phyloP scores from a whole-genome alignment of 2,329 filamentous ascomycete species.

The Phaeosphaeria sp. region DNA sequence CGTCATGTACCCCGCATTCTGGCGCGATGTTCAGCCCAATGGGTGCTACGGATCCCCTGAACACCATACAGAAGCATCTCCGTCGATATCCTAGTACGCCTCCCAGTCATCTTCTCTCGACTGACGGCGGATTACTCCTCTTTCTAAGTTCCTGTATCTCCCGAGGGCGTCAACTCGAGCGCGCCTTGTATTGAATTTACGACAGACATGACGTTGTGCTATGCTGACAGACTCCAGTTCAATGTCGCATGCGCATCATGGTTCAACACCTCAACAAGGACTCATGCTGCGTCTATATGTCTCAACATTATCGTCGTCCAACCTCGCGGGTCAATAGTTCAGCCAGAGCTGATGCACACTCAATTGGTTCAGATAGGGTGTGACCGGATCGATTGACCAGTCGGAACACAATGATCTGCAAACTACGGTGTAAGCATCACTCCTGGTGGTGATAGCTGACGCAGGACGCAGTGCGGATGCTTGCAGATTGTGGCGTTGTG shows the following conservation, averaged over 20 bases:
- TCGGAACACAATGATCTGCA: conserved; percentile 9
- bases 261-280: background rate
- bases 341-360: background rate
- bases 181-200: background rate
- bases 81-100: background rate
- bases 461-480: background rate
- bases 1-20: background rate
- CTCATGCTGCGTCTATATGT: background rate
- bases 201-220: background rate
- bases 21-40: background rate
- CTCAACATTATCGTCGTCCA: background rate
- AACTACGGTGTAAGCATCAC: conserved; percentile 1
- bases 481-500: conserved; percentile 5
- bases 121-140: background rate
- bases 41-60: background rate
- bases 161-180: background rate
- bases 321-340: background rate
- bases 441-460: conserved; percentile 8
- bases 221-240: background rate
- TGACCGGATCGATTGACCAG: conserved; percentile 4
- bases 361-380: conserved; percentile 7
- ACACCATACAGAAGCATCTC: background rate
- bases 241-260: background rate
- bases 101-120: background rate
- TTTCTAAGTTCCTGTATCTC: background rate